Base-by-base conservation (phyloP, 306 rosid species). In the Fagus sylvatica region DNA sequence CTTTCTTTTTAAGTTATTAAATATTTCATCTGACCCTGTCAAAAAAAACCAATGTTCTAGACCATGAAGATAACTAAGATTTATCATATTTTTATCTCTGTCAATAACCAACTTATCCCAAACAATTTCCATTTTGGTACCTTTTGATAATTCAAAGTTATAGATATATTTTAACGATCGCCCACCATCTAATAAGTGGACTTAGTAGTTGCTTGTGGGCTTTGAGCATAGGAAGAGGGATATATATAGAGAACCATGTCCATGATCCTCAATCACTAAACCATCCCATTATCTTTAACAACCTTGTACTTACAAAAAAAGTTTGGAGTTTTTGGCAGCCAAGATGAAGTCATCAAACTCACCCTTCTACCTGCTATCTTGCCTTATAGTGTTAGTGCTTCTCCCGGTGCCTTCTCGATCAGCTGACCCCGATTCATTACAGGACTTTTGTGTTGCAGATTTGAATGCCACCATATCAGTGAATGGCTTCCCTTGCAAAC, bases 401-500 rank as follows among this genome's bases (percentile, higher is more conserved):
- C 71, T 78, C 32, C 78, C 83, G 41, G 34, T 60, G 28, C 82
- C 74, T 39, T 78, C 72, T 11, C 41, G 66, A 32, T 67, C 75
- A 7, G 75, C 91, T 5, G 91, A 87, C 51, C 84, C 85, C 0
- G 89, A 85, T 64, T 84, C 78, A 13, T 73, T 80, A 43, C 89
- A 82, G 61, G 89, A 87, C 78, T 80, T 85, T 30, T 84, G 91
- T 10, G 80, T 87, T 2, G 87, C 84, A 13, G 72, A 75, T 66
- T 9, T 60, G 28, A 79, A 56, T 61, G 69, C 83, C 33, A 7
- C 84, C 32, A 1, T 42, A 1, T 74, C 80, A 1, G 9, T 79
- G 4, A 87, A 87, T 77, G 90, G 90, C 48, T 84, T 81, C 53
- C 88, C 86, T 3, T 87, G 90, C 81, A 87, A 87, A 41, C 76